phyloP scores from a whole-genome alignment of 306 rosid genomes.

The Castanospermum australe region DNA sequence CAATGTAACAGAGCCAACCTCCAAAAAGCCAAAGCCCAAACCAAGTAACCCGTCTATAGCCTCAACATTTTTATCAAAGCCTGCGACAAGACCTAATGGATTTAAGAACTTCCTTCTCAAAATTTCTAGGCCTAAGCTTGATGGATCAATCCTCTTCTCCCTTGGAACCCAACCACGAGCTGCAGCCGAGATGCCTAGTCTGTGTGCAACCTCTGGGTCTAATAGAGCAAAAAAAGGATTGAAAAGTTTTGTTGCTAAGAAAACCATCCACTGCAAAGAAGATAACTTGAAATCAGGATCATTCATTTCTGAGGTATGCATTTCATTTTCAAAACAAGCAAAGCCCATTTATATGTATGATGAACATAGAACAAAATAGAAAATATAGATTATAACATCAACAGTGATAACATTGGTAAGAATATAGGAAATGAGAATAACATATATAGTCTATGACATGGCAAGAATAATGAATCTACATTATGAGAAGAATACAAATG shows the following conservation, averaged over 20 bases:
- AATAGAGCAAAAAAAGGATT: slow-evolving; percentile 91
- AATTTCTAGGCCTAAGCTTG: slow-evolving; percentile 75
- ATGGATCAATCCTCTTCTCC: slow-evolving; percentile 83
- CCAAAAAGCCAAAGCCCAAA: slow-evolving; percentile 94
- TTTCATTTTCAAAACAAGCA: background rate
- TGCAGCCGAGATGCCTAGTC: slow-evolving; percentile 82
- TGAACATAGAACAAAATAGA: too few relatives aligned
- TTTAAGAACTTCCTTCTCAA: slow-evolving; percentile 98
- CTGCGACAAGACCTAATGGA: slow-evolving; percentile 97
- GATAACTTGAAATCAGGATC: slow-evolving; percentile 33
- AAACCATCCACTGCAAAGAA: slow-evolving; percentile 89
- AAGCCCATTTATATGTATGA: too few relatives aligned
- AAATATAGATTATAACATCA: too few relatives aligned
- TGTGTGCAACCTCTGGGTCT: slow-evolving; percentile 91
- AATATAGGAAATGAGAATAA: too few relatives aligned
- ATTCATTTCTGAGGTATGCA: slow-evolving; percentile 16
- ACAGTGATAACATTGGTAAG: too few relatives aligned
- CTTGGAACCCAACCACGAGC: slow-evolving; percentile 98
- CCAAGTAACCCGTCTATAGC: slow-evolving; percentile 92
- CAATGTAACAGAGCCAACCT: slow-evolving; percentile 94
- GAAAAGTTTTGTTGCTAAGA: slow-evolving; percentile 87
- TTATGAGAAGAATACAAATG: too few relatives aligned
- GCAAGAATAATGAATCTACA: too few relatives aligned
- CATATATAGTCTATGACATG: too few relatives aligned
- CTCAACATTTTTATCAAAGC: slow-evolving; percentile 94